Percentiles rank a stretch among this genome's conserved stretches.
These are phyloP conservation scores for Magnolia kwangsiensis DNA, from an alignment of 164 flowering plant genomes.

Conservation along the genomic window DNA sequence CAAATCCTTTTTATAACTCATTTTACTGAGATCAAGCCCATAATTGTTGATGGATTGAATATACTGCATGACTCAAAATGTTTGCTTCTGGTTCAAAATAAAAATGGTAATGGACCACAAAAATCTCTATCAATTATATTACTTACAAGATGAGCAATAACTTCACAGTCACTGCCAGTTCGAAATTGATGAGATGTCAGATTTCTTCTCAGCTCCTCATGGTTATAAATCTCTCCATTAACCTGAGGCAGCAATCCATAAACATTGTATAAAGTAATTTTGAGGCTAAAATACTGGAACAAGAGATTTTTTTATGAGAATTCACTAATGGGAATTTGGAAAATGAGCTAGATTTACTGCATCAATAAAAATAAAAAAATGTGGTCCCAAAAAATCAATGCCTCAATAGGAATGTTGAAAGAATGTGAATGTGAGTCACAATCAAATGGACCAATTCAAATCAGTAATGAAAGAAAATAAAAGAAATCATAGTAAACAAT, in stretches of 20 bases:
- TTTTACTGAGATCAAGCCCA: no score
- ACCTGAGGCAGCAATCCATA: conserved; percentile 38
- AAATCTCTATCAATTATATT: not conserved
- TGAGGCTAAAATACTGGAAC: not conserved
- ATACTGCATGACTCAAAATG: not conserved
- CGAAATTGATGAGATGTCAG: conserved; percentile 66
- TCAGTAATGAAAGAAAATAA: no score
- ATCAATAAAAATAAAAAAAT: no score
- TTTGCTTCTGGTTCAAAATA: not conserved
- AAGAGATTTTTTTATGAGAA: not conserved
- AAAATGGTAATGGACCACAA: not conserved
- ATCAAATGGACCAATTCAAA: no score
- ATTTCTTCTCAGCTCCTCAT: conserved; percentile 54
- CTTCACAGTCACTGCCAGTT: conserved; percentile 98
- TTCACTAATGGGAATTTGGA: not conserved
- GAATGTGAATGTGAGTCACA: no score
- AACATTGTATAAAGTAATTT: not conserved
- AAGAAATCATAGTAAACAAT: no score
- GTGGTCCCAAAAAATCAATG: no score
- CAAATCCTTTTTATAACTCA: not conserved
- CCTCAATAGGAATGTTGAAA: no score
- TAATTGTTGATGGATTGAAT: not conserved
- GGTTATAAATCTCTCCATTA: conserved; percentile 97
- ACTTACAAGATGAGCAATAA: conserved; percentile 95
- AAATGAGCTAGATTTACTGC: no score